Evolutionary conservation across 306 rosid species (phyloP), one percentile per base, ranked within the genome.

Genomic region (Crataegus laevigata): DNA sequence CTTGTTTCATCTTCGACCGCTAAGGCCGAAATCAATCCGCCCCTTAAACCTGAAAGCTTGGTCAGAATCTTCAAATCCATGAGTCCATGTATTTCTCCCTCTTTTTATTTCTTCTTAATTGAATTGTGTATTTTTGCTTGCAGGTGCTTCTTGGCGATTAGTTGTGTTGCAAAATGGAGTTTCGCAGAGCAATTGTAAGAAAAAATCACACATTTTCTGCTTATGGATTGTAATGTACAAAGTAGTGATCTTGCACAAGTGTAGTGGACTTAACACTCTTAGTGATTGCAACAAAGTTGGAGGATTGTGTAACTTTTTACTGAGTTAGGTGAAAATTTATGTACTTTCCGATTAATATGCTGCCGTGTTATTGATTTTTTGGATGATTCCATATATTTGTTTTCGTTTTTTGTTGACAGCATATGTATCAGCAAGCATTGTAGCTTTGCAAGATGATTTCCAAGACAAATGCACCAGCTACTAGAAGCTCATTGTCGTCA

Each of bases 1-100:
- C 98, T 92, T n/a, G 97, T 90, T 85, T 96, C 99, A 3, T 96
- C 99, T 14, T 91, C 98, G 38, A 88, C 96, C 68, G 90, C 90
- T 24, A 91, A 87, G 82, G 89, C 93, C 73, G 99, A 96, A 78
- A 77, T 88, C 62, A 77, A 66, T 65, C 91, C 91, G 3, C 91
- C 85, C 84, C 93, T 96, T 84, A 96, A 89, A 84, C 87, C 91
- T 58, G 99, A 96, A 76, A 88, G 96, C 85, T 77, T 90, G 97
- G 99, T 94, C 50, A 79, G 86, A 65, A 65, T 55, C 82, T 61
- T 61, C 30, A 19, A 13, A 72, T 78, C 71, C 70, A 61, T 47
- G 47, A 22, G 26, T 57, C 58, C 24, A 51, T 18, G 22, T 22
- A 8, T 38, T 28, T 77, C 5, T 34, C 21, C 32, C 64, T 66